These are phyloP conservation scores for Mortierella alpina DNA, from an alignment of 192 early-diverging fungal species.

Conservation along the genomic window DNA sequence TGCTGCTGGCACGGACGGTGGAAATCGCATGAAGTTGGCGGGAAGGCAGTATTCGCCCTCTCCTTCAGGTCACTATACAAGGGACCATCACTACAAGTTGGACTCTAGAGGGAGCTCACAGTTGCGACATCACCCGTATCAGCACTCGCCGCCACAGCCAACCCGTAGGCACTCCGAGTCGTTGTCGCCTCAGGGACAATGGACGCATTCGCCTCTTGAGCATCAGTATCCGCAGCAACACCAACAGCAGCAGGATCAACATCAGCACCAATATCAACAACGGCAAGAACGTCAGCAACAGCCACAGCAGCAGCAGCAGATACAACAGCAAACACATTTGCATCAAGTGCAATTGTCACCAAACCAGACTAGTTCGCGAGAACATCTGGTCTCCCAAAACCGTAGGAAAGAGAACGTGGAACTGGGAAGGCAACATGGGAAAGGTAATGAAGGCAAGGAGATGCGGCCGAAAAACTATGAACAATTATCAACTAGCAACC, in stretches of 20 bases:
- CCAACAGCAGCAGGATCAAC: background rate
- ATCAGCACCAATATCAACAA: background rate
- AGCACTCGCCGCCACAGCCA: background rate
- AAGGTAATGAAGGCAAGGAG: background rate
- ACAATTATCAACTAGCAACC: background rate
- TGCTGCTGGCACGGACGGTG: no score
- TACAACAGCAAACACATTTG: no score
- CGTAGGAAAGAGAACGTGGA: slow-evolving; percentile 11
- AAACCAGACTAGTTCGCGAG: background rate
- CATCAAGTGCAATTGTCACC: no score
- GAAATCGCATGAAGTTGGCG: no score
- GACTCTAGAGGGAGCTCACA: no score
- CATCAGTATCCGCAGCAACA: background rate
- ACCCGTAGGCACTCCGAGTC: background rate
- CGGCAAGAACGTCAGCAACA: no score
- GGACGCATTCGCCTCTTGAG: background rate
- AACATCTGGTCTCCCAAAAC: background rate
- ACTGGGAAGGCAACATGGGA: slow-evolving; percentile 19
- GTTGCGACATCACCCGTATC: background rate
- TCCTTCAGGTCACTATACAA: no score
- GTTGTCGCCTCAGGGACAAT: background rate
- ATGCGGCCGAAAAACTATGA: background rate
- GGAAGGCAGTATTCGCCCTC: no score
- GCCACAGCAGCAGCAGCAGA: no score
- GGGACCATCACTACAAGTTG: no score